phyloP scores from a whole-genome alignment of 2,329 filamentous ascomycete genomes.

The Phialophora tarda region DNA sequence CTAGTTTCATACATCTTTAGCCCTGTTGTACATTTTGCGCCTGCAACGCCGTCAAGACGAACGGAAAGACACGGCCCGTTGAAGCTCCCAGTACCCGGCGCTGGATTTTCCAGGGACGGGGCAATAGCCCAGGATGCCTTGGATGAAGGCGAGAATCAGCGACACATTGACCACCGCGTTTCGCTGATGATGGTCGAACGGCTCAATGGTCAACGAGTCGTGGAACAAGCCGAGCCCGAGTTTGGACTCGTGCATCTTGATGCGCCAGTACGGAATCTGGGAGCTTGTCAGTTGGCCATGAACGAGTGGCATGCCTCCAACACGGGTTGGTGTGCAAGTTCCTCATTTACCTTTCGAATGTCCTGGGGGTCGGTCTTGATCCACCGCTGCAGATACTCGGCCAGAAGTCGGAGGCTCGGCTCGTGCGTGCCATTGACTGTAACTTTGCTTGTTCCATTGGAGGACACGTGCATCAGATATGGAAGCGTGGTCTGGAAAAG shows the following conservation, averaged over 20 bases:
- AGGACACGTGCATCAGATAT: constrained; percentile 19
- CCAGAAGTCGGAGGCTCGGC: constrained; percentile 21
- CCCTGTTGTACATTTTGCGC: neutral
- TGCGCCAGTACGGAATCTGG: constrained; percentile 20
- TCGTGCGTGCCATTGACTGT: constrained; percentile 24
- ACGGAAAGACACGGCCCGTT: constrained; percentile 5
- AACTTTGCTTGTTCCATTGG: constrained; percentile 4
- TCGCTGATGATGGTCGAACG: constrained; percentile 20
- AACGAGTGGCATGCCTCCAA: neutral
- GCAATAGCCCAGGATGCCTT: constrained; percentile 21
- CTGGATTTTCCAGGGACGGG: neutral
- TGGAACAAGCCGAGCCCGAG: constrained; percentile 21
- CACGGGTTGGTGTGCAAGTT: neutral
- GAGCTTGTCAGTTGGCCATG: neutral
- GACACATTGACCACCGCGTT: constrained; percentile 8
- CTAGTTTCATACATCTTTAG: neutral
- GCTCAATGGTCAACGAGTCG: constrained; percentile 23
- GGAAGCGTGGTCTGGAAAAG: constrained; percentile 18
- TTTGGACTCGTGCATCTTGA: constrained; percentile 21
- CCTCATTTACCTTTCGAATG: constrained; percentile 11
- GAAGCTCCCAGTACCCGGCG: constrained; percentile 19
- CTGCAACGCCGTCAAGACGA: neutral
- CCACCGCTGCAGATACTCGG: constrained; percentile 24
- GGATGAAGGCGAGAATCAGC: constrained; percentile 20
- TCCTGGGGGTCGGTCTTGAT: constrained; percentile 22